These are phyloP conservation scores for Lactarius vividus DNA, from an alignment of 768 basidiomycete species.

Conservation along the genomic window DNA sequence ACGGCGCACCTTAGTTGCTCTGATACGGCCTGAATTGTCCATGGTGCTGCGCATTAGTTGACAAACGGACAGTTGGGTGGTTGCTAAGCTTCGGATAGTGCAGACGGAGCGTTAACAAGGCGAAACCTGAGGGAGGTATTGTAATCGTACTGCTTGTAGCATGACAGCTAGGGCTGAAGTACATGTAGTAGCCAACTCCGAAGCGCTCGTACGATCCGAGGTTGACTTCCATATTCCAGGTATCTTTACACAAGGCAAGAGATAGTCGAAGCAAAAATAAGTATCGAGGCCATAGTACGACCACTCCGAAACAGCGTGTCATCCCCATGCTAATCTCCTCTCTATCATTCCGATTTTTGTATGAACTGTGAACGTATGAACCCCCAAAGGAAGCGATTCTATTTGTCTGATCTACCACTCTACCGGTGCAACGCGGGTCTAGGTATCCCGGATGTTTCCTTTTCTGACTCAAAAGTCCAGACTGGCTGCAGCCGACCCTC, in stretches of 20 bases:
- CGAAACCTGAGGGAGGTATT: background rate
- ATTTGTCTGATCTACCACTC: background rate
- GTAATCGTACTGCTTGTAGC: background rate
- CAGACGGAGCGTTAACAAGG: background rate
- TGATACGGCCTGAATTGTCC: background rate
- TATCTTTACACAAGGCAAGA: background rate
- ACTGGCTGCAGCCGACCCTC: background rate
- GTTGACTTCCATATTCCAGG: background rate
- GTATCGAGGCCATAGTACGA: constrained; percentile 42
- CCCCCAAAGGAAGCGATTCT: constrained; percentile 66
- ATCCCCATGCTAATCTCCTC: constrained; percentile 99
- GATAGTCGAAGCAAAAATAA: background rate
- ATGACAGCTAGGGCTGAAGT: constrained; percentile 1
- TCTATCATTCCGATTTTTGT: constrained; percentile 98
- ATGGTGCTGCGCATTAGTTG: background rate
- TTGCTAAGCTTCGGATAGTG: background rate
- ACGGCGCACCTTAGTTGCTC: constrained; percentile 11
- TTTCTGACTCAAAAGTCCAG: background rate
- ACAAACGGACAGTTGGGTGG: background rate
- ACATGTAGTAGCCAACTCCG: background rate
- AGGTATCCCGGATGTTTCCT: background rate
- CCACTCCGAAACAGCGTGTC: constrained; percentile 98
- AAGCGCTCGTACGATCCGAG: background rate
- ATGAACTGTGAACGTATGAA: constrained; percentile 96
- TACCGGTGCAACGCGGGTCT: background rate